phyloP scores from a whole-genome alignment of 2,329 filamentous ascomycete genomes.

The Madurella mycetomatis region DNA sequence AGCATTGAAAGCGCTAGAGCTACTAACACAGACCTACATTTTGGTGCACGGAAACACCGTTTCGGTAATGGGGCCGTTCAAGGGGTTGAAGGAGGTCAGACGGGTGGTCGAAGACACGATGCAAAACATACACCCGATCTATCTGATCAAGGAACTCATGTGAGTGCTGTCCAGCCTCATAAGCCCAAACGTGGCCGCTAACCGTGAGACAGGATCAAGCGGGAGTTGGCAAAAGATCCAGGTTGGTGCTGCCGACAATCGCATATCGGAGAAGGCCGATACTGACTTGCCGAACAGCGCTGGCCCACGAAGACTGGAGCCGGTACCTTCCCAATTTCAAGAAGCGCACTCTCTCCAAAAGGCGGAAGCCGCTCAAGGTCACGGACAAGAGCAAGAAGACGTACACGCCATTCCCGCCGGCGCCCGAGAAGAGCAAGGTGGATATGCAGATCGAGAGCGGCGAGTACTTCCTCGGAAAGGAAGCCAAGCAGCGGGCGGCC shows the following conservation, averaged over 20 bases:
- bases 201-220: slow-evolving; percentile 22
- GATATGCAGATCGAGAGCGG: slow-evolving; percentile 96
- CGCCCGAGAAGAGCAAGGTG: slow-evolving; percentile 98
- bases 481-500: slow-evolving; percentile 79
- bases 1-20: slow-evolving; percentile 78
- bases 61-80: slow-evolving; percentile 84
- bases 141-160: slow-evolving; percentile 43
- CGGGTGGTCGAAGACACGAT: slow-evolving; percentile 92
- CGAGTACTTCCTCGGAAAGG: slow-evolving; percentile 93
- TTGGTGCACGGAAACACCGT: slow-evolving; percentile 97
- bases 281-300: slow-evolving; percentile 42
- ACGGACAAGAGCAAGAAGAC: slow-evolving; percentile 90
- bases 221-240: slow-evolving; percentile 19
- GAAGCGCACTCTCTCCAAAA: slow-evolving; percentile 82
- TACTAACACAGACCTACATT: slow-evolving; percentile 87
- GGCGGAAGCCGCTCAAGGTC: slow-evolving; percentile 76
- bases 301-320: slow-evolving; percentile 89
- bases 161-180: slow-evolving; percentile 1
- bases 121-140: slow-evolving; percentile 95
- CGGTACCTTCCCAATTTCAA: slow-evolving; percentile 97
- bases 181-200: background rate
- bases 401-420: slow-evolving; percentile 95
- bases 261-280: background rate
- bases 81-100: slow-evolving; percentile 87
- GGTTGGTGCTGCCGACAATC: background rate